Conservation (phyloP, 768 basidiomycete genomes). For the Tricholoma bakamatsutake region DNA sequence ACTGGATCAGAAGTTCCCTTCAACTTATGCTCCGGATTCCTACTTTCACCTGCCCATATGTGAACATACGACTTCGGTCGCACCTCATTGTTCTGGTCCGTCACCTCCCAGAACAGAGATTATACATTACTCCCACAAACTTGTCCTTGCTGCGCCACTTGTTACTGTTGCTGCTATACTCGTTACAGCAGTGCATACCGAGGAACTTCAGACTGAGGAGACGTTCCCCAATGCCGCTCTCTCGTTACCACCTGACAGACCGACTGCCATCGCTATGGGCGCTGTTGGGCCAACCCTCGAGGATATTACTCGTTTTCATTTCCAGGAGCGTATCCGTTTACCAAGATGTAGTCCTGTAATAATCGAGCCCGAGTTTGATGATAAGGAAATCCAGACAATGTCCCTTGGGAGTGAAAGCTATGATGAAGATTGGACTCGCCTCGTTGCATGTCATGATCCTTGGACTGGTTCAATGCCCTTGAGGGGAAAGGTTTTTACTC, state of each 20-base stretch:
- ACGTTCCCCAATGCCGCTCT: constrained; percentile 18
- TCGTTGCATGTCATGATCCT: constrained; percentile 36
- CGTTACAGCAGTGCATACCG: constrained; percentile 28
- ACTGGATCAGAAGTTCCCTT: constrained; percentile 28
- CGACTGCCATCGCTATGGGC: constrained; percentile 23
- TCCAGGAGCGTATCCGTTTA: constrained; percentile 28
- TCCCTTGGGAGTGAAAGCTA: constrained; percentile 22
- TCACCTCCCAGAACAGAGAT: constrained; percentile 27
- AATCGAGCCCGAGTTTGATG: constrained; percentile 6
- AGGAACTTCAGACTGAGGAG: constrained; percentile 26
- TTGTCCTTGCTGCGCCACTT: constrained; percentile 35
- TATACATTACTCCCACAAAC: constrained; percentile 34
- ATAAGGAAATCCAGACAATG: constrained; percentile 8
- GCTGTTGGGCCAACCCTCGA: constrained; percentile 28
- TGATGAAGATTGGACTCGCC: constrained; percentile 45
- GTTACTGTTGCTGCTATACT: constrained; percentile 35
- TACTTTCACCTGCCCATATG: constrained; percentile 36
- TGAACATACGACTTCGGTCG: constrained; percentile 16
- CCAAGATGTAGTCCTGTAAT: constrained; percentile 13
- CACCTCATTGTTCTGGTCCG: constrained; percentile 25
- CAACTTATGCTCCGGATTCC: constrained; percentile 37
- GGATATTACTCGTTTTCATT: constrained; percentile 35
- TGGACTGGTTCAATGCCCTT: constrained; percentile 29
- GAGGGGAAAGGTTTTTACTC: constrained; percentile 35
- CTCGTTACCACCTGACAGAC: constrained; percentile 30